These are phyloP conservation scores for Ormosia semicastrata DNA, from an alignment of 306 rosid species.

Conservation along the genomic window DNA sequence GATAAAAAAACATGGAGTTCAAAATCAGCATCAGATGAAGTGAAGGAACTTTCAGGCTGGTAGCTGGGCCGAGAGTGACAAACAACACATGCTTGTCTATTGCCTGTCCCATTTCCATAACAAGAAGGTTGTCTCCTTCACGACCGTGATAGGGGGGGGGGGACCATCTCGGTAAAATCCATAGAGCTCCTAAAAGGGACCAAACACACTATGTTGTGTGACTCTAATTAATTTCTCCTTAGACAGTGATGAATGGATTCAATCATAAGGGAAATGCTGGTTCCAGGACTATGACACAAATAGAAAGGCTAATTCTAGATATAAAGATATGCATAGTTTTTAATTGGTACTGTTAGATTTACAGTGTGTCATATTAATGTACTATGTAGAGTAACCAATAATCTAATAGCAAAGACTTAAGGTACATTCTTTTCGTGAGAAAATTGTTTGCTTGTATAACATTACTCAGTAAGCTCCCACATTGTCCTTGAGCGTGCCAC, in stretches of 20 bases:
- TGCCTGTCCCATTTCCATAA: background rate
- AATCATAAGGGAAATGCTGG: background rate
- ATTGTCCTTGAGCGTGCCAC: background rate
- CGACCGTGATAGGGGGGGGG: background rate
- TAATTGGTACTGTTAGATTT: background rate
- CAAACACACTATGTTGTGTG: background rate
- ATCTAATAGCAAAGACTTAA: background rate
- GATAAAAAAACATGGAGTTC: background rate
- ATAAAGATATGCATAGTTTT: background rate
- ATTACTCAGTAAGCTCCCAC: background rate
- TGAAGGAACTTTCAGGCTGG: background rate
- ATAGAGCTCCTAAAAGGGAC: background rate
- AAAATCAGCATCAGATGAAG: background rate
- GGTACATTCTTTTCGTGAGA: background rate
- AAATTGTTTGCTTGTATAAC: background rate
- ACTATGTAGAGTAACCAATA: background rate
- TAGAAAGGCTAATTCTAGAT: background rate
- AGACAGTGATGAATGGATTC: background rate
- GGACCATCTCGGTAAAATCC: slow-evolving; percentile 34
- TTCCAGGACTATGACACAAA: background rate
- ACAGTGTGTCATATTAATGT: background rate
- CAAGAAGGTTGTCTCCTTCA: background rate
- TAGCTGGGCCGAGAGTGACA: background rate
- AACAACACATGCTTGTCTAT: slow-evolving; percentile 19
- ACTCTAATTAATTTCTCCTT: background rate